Evolutionary conservation across 2,329 filamentous ascomycete species (phyloP).

Genomic region (Fusarium annulatum): DNA sequence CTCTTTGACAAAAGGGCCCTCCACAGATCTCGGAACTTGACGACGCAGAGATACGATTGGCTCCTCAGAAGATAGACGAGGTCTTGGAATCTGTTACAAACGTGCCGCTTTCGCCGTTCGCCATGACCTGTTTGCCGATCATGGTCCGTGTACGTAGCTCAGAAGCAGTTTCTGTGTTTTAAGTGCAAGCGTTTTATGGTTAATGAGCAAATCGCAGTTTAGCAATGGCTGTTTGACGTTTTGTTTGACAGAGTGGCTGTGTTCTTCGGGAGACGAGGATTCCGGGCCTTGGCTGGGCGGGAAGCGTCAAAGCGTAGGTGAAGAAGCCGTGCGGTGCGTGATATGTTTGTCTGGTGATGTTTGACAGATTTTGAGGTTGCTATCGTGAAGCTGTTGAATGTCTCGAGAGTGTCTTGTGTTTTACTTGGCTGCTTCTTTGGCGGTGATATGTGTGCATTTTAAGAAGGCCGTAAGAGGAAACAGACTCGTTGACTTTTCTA

Average conservation of each 20-base stretch:
- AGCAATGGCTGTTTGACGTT: not conserved
- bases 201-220: not conserved
- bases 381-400: not conserved
- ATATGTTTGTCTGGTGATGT: not conserved
- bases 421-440: not conserved
- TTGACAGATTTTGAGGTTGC: not conserved
- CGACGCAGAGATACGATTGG: slow-evolving; percentile 1
- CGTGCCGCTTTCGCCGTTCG: not conserved
- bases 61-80: not conserved
- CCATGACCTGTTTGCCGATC: not conserved
- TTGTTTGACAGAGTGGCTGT: slow-evolving; percentile 21
- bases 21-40: slow-evolving; percentile 13
- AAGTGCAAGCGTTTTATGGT: not conserved
- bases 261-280: slow-evolving; percentile 7
- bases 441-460: not conserved
- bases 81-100: not conserved
- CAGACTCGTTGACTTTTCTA: not conserved
- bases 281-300: slow-evolving; percentile 9
- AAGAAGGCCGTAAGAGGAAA: not conserved
- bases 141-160: not conserved
- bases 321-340: not conserved
- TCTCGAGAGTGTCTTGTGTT: slow-evolving; percentile 8
- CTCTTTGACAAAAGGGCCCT: not conserved
- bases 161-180: not conserved
- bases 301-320: slow-evolving; percentile 49